phyloP scores from a whole-genome alignment of 2,329 filamentous ascomycete species.

The Aspergillus quadricinctus region DNA sequence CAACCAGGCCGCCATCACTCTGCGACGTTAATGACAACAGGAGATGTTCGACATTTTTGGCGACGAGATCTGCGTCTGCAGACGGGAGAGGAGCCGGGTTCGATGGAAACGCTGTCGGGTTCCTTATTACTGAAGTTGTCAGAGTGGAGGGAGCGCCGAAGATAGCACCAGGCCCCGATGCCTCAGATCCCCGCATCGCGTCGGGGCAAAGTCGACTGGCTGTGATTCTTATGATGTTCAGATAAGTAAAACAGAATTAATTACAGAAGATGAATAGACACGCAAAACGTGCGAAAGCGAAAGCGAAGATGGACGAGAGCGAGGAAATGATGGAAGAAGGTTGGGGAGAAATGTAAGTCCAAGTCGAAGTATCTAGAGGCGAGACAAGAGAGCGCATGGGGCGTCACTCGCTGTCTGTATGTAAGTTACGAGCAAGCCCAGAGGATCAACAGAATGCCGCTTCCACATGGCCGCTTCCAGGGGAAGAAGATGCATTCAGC shows the following conservation, averaged over 20 bases:
- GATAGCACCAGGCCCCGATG: constrained; percentile 34
- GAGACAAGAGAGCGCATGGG: constrained; percentile 3
- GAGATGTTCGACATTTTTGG: constrained; percentile 38
- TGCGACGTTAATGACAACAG: constrained; percentile 23
- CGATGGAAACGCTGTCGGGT: constrained; percentile 25
- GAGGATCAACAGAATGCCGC: too few relatives aligned
- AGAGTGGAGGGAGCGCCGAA: constrained; percentile 32
- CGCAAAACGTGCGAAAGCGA: not conserved
- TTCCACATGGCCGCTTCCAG: not conserved
- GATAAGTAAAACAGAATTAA: constrained; percentile 1
- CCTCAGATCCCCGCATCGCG: constrained; percentile 37
- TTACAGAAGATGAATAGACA: not conserved
- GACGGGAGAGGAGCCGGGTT: constrained; percentile 9
- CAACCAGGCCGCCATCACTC: constrained; percentile 20
- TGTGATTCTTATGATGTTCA: not conserved
- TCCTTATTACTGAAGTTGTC: constrained; percentile 27
- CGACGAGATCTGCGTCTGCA: constrained; percentile 12
- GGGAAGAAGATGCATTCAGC: not conserved
- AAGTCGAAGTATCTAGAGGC: constrained; percentile 6
- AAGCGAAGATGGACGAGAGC: constrained; percentile 1
- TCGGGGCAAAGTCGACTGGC: not conserved
- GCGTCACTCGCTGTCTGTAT: not conserved
- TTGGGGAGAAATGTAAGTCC: not conserved
- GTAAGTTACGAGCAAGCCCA: not conserved
- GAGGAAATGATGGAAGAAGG: not conserved